phyloP scores from a whole-genome alignment of 2,329 filamentous ascomycete species.

The Bipolaris cookei region DNA sequence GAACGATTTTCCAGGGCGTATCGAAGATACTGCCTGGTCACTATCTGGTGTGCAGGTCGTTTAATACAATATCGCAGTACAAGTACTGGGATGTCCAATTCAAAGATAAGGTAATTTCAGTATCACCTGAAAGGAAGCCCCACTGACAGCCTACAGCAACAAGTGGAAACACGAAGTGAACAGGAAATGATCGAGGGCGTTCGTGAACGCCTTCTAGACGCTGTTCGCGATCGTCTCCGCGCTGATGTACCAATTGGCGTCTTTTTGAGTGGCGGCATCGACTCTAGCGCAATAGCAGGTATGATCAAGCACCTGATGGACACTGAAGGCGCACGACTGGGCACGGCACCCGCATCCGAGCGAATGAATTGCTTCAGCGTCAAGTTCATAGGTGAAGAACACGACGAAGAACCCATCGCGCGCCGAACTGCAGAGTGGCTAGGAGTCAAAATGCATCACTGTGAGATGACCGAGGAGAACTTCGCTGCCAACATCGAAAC shows the following conservation, averaged over 20 bases:
- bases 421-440: slow-evolving; percentile 57
- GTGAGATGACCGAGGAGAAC: slow-evolving; percentile 48
- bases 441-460: slow-evolving; percentile 54
- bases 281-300: slow-evolving; percentile 63
- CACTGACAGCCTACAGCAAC: slow-evolving; percentile 9
- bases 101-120: slow-evolving; percentile 55
- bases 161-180: slow-evolving; percentile 53
- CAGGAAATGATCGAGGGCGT: slow-evolving; percentile 61
- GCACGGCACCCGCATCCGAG: slow-evolving; percentile 48
- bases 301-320: slow-evolving; percentile 58
- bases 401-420: slow-evolving; percentile 52
- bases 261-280: slow-evolving; percentile 64
- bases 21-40: slow-evolving; percentile 41
- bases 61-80: slow-evolving; percentile 48
- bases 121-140: no score
- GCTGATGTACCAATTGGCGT: slow-evolving; percentile 66
- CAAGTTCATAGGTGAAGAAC: slow-evolving; percentile 57
- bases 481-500: slow-evolving; percentile 55
- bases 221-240: slow-evolving; percentile 59
- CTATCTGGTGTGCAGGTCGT: slow-evolving; percentile 36
- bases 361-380: slow-evolving; percentile 58
- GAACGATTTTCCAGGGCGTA: slow-evolving; percentile 61
- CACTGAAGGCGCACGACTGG: slow-evolving; percentile 53
- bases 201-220: slow-evolving; percentile 58
- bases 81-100: slow-evolving; percentile 63